phyloP scores from a whole-genome alignment of 2,329 filamentous ascomycete species.

The Stagonosporopsis vannaccii region DNA sequence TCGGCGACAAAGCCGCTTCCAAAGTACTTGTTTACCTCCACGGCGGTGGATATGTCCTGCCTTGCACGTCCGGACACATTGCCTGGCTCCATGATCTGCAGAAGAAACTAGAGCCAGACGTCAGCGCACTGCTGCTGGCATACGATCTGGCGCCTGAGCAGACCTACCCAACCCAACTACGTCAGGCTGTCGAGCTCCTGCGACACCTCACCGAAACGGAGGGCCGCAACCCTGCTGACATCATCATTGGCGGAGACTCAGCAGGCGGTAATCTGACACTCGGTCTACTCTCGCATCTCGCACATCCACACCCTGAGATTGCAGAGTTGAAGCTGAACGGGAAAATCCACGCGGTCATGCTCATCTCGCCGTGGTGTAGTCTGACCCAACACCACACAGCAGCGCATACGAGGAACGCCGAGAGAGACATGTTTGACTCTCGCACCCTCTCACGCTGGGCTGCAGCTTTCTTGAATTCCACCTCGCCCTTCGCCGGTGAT shows the following conservation, averaged over 20 bases:
- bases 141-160: conserved; percentile 64
- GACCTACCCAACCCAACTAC: conserved; percentile 58
- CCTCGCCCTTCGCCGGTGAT: conserved; percentile 57
- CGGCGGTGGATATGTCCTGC: conserved; percentile 64
- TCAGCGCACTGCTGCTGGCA: conserved; percentile 62
- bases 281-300: conserved; percentile 58
- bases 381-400: conserved; percentile 56
- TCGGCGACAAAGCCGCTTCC: conserved; percentile 49
- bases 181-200: conserved; percentile 56
- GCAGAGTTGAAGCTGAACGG: conserved; percentile 50
- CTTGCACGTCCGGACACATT: conserved; percentile 57
- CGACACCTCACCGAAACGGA: conserved; percentile 51
- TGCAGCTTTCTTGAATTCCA: conserved; percentile 55
- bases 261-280: conserved; percentile 61
- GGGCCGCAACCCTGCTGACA: conserved; percentile 47
- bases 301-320: conserved; percentile 65
- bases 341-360: conserved; percentile 59
- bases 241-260: conserved; percentile 61
- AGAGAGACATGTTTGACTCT: conserved; percentile 60
- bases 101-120: conserved; percentile 54
- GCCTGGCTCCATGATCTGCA: conserved; percentile 57
- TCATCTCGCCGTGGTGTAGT: conserved; percentile 66
- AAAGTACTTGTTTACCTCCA: conserved; percentile 58
- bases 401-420: conserved; percentile 55
- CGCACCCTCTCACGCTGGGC: conserved; percentile 56